Evolutionary conservation across 2,329 filamentous ascomycete species (phyloP).

Genomic region (Pyrenochaeta sp.): DNA sequence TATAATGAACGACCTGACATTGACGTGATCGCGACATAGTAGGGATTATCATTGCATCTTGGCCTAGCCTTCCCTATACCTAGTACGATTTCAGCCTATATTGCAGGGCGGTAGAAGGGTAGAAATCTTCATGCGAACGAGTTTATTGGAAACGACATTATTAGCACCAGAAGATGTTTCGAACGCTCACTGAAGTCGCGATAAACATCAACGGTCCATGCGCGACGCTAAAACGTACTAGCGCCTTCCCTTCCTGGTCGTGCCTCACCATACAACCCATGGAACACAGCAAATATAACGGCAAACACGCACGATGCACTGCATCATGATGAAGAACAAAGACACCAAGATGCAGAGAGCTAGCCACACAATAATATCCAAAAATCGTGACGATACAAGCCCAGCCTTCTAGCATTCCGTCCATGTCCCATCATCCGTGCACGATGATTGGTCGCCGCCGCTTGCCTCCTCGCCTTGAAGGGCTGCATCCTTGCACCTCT

Average conservation of each 20-base stretch:
- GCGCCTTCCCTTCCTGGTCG: constrained; percentile 8
- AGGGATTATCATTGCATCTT: no score
- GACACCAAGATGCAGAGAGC: not conserved
- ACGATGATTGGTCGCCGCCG: constrained; percentile 16
- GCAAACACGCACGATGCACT: constrained; percentile 5
- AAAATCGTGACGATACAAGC: not conserved
- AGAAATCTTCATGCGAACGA: not conserved
- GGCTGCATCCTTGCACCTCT: constrained; percentile 19
- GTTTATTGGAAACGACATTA: not conserved
- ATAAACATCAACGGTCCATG: not conserved
- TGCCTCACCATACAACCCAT: constrained; percentile 8
- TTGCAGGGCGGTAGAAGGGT: not conserved
- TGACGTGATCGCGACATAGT: no score
- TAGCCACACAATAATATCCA: not conserved
- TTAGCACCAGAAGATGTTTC: not conserved
- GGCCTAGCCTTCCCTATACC: no score
- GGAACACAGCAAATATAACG: constrained; percentile 10
- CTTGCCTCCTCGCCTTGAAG: constrained; percentile 8
- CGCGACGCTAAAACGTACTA: constrained; percentile 6
- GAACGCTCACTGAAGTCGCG: not conserved
- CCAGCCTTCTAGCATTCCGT: constrained; percentile 6
- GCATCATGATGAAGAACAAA: not conserved
- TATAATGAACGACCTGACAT: no score
- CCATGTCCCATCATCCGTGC: constrained; percentile 6
- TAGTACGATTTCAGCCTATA: no score